Evolutionary conservation across 2,329 filamentous ascomycete species (phyloP), one percentile per base, ranked within the genome.

Genomic region (Nigrograna mackinnonii): DNA sequence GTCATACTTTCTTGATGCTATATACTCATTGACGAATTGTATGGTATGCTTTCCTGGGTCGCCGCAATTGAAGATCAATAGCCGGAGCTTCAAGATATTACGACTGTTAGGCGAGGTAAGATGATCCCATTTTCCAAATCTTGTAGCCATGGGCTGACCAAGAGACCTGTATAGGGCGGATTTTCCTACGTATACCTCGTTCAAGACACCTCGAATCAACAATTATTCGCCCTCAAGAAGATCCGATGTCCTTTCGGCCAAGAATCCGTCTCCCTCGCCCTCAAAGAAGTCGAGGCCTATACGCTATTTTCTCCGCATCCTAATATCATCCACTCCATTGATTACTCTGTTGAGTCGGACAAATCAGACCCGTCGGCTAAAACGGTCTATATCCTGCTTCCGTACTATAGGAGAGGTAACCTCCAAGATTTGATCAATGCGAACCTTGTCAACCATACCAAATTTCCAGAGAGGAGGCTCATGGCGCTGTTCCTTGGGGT

Each of bases 141-240:
- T 19, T 26, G 57, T 44, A 31, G 22, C 14, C 19, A n/a, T 30
- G 22, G 24, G 18, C 31, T 45, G n/a, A 46, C 39, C 40, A 20
- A 51, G 36, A 5, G 24, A 18, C 17, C 13, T 24, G 18, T 20
- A 30, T 22, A 92, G 87, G 94, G 94, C 66, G 94, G 94, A 62
- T 99, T 99, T 78, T 96, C 91, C 53, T 99, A 97, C 72, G 94
- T 99, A 58, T 99, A 99, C 74, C 88, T 99, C 46, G 94, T 99
- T 46, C 89, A 97, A 77, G 91, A 96, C 69, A 92, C 87, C 35
- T 78, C 83, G 41, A 87, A 84, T 39, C 87, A 89, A 46, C 84
- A 92, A 59, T 82, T 96, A 35, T 92, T 95, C 69, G 94, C 94
- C 14, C 84, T 97, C 49, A 99, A 99, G 73, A 99, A 99, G 80